phyloP scores from a whole-genome alignment of 2,329 filamentous ascomycete genomes.

The Colletotrichum phormii region DNA sequence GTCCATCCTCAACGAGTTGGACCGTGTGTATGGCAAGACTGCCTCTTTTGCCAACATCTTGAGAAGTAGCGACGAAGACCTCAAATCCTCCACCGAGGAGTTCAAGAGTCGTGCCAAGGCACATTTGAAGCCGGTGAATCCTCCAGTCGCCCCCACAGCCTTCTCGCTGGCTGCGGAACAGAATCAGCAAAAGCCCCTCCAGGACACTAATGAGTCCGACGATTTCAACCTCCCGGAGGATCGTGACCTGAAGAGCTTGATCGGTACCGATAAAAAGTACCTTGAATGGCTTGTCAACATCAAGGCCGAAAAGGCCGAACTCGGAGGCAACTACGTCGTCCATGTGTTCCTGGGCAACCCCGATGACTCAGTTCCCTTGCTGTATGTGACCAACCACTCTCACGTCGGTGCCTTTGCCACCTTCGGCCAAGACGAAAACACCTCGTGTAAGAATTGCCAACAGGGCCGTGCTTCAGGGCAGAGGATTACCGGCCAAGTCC shows the following conservation, averaged over 20 bases:
- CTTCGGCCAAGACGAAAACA: constrained; percentile 46
- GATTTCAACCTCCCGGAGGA: background rate
- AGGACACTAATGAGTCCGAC: background rate
- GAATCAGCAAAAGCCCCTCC: background rate
- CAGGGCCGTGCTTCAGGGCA: constrained; percentile 34
- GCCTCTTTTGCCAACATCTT: constrained; percentile 32
- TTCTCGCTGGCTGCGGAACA: background rate
- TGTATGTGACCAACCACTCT: constrained; percentile 55
- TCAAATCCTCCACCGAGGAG: constrained; percentile 11
- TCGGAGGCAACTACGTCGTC: constrained; percentile 63
- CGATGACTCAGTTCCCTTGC: constrained; percentile 51
- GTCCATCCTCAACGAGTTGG: constrained; percentile 38
- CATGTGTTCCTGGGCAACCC: constrained; percentile 65
- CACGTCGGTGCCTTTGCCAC: constrained; percentile 60
- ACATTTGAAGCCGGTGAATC: constrained; percentile 10
- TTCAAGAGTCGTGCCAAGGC: constrained; percentile 17
- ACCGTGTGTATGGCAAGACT: constrained; percentile 24
- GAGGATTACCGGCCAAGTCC: constrained; percentile 43
- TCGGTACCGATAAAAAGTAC: constrained; percentile 44
- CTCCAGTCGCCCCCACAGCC: background rate
- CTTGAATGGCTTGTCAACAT: constrained; percentile 68
- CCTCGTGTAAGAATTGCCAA: constrained; percentile 41
- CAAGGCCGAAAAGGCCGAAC: constrained; percentile 60
- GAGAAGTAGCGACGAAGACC: constrained; percentile 5
- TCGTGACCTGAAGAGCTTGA: constrained; percentile 18